A percentile compares a stretch with the other conserved stretches of the same genome.
phyloP scores from a whole-genome alignment of 2,329 filamentous ascomycete species.

The Beauveria varroae region DNA sequence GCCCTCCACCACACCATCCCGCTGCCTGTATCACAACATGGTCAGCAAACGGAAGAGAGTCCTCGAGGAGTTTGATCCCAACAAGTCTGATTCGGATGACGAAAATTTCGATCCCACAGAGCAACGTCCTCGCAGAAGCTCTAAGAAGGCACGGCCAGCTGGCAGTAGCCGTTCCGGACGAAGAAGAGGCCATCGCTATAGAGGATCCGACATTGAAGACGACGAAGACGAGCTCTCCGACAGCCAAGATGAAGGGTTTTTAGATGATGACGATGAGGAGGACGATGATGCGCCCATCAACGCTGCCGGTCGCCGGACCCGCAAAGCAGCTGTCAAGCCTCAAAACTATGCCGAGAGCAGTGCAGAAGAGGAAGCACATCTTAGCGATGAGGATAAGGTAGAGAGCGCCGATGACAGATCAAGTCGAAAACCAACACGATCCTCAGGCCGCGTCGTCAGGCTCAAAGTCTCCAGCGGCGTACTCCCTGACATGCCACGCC shows the following conservation, averaged over 20 bases:
- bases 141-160: conserved; percentile 35
- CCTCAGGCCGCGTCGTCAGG: conserved; percentile 35
- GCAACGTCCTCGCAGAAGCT: conserved; percentile 33
- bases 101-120: conserved; percentile 55
- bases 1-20: background rate
- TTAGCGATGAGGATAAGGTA: conserved; percentile 21
- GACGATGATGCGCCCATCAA: conserved; percentile 36
- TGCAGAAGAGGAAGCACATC: conserved; percentile 31
- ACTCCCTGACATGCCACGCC: conserved; percentile 28
- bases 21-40: background rate
- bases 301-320: conserved; percentile 40
- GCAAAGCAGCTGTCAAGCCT: conserved; percentile 38
- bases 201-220: conserved; percentile 56
- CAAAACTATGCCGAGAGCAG: conserved; percentile 42
- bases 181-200: conserved; percentile 38
- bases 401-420: conserved; percentile 22
- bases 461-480: conserved; percentile 31
- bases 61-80: conserved; percentile 55
- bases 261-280: conserved; percentile 36
- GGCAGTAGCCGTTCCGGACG: conserved; percentile 24
- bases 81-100: conserved; percentile 59
- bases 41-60: conserved; percentile 48
- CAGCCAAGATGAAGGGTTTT: conserved; percentile 43
- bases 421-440: conserved; percentile 15
- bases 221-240: conserved; percentile 51